Evolutionary conservation across 768 basidiomycete genomes (phyloP).

Genomic region (Cystobasidium tubakii): DNA sequence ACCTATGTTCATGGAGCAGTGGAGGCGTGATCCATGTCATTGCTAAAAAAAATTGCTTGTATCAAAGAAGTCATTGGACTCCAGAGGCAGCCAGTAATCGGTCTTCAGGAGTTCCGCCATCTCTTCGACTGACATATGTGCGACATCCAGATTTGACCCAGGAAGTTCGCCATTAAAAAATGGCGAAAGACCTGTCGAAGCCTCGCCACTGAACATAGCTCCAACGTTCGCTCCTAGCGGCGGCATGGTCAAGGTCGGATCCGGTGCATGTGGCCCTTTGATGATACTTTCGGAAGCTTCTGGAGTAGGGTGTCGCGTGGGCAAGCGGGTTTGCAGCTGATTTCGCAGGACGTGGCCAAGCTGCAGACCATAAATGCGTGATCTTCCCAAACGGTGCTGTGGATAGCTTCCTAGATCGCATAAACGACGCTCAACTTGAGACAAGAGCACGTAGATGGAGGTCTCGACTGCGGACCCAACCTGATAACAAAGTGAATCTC

Average conservation of each 20-base stretch:
- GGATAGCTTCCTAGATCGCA: slow-evolving; percentile 3
- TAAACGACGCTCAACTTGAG: slow-evolving; percentile 5
- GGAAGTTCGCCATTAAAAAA: background rate
- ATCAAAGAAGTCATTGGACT: slow-evolving; percentile 12
- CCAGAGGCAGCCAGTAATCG: slow-evolving; percentile 9
- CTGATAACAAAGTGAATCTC: background rate
- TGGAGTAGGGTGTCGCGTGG: slow-evolving; percentile 5
- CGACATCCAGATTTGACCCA: background rate
- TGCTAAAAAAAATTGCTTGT: background rate
- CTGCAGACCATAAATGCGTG: slow-evolving; percentile 8
- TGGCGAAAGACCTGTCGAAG: background rate
- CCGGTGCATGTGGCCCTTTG: background rate
- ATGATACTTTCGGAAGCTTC: background rate
- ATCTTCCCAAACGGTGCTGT: background rate
- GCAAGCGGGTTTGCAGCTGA: slow-evolving; percentile 11
- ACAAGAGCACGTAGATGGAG: slow-evolving; percentile 13
- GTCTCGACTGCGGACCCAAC: slow-evolving; percentile 4
- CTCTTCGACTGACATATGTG: slow-evolving; percentile 6
- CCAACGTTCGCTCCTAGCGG: background rate
- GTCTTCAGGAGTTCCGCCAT: slow-evolving; percentile 8
- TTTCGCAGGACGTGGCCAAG: background rate
- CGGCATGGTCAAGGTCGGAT: background rate
- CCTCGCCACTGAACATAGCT: background rate
- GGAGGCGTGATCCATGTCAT: background rate
- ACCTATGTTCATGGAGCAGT: background rate